These are phyloP conservation scores for Podaxis carcinomalis DNA, from an alignment of 768 basidiomycete species.

Conservation along the genomic window DNA sequence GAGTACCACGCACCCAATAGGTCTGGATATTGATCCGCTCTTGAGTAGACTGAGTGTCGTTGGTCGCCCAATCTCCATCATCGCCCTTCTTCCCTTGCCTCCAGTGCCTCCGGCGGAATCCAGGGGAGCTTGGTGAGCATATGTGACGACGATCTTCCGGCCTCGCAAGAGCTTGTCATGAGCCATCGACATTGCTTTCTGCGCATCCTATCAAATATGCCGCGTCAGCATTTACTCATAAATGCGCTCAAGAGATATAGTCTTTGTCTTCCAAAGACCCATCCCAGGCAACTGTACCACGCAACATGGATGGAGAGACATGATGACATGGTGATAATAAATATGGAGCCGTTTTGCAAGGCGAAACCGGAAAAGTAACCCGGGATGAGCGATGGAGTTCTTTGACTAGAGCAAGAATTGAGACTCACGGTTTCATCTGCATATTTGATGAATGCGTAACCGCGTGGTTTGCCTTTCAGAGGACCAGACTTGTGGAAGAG, in stretches of 20 bases:
- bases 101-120: conserved; percentile 25
- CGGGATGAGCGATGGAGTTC: conserved; percentile 10
- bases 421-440: conserved; percentile 70
- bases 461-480: conserved; percentile 87
- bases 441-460: conserved; percentile 94
- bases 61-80: conserved; percentile 61
- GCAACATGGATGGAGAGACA: not conserved
- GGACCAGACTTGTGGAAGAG: conserved; percentile 92
- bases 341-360: not conserved
- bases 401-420: conserved; percentile 11
- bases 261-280: not conserved
- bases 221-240: not conserved
- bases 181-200: conserved; percentile 65
- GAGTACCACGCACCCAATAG: conserved; percentile 40
- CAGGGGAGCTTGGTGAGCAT: conserved; percentile 79
- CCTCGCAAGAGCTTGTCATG: conserved; percentile 84
- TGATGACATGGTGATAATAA: not conserved
- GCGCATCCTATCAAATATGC: conserved; percentile 67
- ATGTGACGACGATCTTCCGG: conserved; percentile 85
- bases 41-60: conserved; percentile 90
- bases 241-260: not conserved
- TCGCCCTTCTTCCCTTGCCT: conserved; percentile 32
- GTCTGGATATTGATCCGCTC: conserved; percentile 46
- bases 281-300: not conserved
- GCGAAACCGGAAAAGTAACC: conserved; percentile 20